Conservation (phyloP, 768 basidiomycete genomes). For the Leccinum barrowsii region DNA sequence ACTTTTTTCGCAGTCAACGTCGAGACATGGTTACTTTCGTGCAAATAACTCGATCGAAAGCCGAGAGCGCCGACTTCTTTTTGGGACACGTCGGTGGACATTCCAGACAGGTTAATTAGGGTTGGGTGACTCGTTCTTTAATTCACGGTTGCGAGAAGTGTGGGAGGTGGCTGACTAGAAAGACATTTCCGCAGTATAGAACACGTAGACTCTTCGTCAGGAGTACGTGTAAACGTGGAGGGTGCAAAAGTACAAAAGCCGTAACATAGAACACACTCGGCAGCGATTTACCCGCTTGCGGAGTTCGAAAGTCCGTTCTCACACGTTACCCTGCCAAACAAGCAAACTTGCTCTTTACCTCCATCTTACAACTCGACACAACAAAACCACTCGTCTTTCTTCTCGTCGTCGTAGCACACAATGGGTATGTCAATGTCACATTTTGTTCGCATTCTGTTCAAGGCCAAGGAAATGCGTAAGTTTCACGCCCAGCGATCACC, state of each 20-base stretch:
- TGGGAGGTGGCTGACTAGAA: not conserved
- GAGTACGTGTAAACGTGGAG: constrained; percentile 8
- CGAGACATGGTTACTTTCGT: not conserved
- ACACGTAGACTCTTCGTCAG: constrained; percentile 17
- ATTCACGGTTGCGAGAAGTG: not conserved
- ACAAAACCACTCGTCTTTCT: constrained; percentile 24
- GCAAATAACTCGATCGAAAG: not conserved
- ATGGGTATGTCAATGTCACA: constrained; percentile 81
- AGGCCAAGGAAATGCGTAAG: constrained; percentile 99
- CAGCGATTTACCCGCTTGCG: constrained; percentile 22
- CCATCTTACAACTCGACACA: constrained; percentile 25
- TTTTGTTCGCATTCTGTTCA: constrained; percentile 81
- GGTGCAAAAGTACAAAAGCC: not conserved
- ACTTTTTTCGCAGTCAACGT: not conserved
- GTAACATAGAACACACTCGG: not conserved
- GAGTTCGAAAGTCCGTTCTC: constrained; percentile 33
- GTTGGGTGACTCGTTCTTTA: not conserved
- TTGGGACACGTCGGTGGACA: not conserved
- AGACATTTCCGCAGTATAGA: constrained; percentile 2
- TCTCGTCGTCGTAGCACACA: constrained; percentile 35
- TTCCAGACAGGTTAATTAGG: not conserved
- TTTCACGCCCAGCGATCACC: constrained; percentile 19
- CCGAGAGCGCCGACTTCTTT: not conserved
- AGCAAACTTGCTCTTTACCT: constrained; percentile 34
- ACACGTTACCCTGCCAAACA: constrained; percentile 30